These are phyloP conservation scores for Russula olivacea DNA, from an alignment of 768 basidiomycete species.

Conservation along the genomic window DNA sequence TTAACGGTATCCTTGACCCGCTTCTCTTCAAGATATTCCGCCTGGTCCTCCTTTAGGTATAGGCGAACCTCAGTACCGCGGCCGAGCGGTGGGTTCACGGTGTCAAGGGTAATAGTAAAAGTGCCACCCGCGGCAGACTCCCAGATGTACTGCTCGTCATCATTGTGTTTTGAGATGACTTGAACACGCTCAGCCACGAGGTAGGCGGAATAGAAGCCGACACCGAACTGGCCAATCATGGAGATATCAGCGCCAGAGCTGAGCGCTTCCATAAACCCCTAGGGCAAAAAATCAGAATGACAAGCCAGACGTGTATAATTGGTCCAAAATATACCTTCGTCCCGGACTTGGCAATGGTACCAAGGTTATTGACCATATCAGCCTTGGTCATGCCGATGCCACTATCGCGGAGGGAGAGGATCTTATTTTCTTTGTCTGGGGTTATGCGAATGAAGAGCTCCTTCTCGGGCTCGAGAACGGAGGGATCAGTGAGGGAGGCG, in stretches of 20 bases:
- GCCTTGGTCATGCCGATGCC: slow-evolving; percentile 99
- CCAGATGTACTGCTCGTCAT: slow-evolving; percentile 99
- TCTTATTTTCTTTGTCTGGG: slow-evolving; percentile 94
- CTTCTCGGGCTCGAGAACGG: slow-evolving; percentile 83
- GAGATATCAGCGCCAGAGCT: slow-evolving; percentile 83
- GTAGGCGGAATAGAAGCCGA: slow-evolving; percentile 99
- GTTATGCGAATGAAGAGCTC: slow-evolving; percentile 92
- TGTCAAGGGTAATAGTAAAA: slow-evolving; percentile 96
- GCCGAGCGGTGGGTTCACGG: slow-evolving; percentile 80
- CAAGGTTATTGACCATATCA: slow-evolving; percentile 98
- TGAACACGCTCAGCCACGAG: slow-evolving; percentile 98
- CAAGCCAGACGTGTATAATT: neutral
- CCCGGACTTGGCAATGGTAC: slow-evolving; percentile 92
- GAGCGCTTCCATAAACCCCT: slow-evolving; percentile 99
- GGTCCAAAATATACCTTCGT: slow-evolving; percentile 58
- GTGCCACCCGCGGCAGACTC: slow-evolving; percentile 99
- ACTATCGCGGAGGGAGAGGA: slow-evolving; percentile 85
- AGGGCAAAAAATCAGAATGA: slow-evolving; percentile 10
- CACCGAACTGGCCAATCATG: slow-evolving; percentile 99
- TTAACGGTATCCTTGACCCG: slow-evolving; percentile 99
- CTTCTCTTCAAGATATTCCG: slow-evolving; percentile 99
- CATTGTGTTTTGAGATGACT: slow-evolving; percentile 99
- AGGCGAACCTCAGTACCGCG: slow-evolving; percentile 92
- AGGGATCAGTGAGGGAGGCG: slow-evolving; percentile 88
- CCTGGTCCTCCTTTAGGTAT: slow-evolving; percentile 96